Conservation (phyloP, 768 basidiomycete genomes). For the Phylloporus sp. region DNA sequence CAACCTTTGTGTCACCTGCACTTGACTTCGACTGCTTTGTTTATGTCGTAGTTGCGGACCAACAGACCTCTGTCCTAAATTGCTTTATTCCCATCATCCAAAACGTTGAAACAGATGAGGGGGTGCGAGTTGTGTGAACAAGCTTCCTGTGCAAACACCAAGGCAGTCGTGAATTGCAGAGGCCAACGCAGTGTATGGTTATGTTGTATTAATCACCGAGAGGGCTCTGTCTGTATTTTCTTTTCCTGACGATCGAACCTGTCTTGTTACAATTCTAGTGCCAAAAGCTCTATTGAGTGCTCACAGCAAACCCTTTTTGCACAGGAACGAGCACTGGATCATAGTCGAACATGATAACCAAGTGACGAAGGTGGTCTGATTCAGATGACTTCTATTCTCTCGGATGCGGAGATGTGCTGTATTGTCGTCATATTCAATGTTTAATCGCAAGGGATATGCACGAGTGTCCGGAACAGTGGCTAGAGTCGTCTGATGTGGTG, state of each 20-base stretch:
- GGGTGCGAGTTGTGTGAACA: neutral
- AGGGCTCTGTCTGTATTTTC: slow-evolving; percentile 1
- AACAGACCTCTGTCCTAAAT: neutral
- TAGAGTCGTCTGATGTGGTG: slow-evolving; percentile 6
- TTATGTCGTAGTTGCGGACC: neutral
- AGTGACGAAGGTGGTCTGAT: neutral
- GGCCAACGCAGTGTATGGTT: neutral
- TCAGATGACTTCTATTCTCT: slow-evolving; percentile 18
- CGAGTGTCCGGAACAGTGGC: neutral
- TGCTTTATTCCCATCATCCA: no score
- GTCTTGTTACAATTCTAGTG: neutral
- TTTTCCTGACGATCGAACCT: neutral
- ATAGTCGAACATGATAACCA: slow-evolving; percentile 2
- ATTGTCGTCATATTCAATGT: slow-evolving; percentile 3
- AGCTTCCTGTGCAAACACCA: neutral
- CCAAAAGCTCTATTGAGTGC: neutral
- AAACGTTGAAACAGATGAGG: no score
- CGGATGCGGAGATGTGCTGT: slow-evolving; percentile 5
- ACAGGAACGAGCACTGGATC: slow-evolving; percentile 11
- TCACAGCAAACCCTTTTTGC: slow-evolving; percentile 7
- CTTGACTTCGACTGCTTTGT: neutral
- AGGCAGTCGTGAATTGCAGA: neutral
- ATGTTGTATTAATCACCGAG: slow-evolving; percentile 7
- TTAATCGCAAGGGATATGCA: neutral
- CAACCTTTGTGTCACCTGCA: neutral